Evolutionary conservation across 2,329 filamentous ascomycete species (phyloP).

Genomic region (Colletotrichum tofieldiae): DNA sequence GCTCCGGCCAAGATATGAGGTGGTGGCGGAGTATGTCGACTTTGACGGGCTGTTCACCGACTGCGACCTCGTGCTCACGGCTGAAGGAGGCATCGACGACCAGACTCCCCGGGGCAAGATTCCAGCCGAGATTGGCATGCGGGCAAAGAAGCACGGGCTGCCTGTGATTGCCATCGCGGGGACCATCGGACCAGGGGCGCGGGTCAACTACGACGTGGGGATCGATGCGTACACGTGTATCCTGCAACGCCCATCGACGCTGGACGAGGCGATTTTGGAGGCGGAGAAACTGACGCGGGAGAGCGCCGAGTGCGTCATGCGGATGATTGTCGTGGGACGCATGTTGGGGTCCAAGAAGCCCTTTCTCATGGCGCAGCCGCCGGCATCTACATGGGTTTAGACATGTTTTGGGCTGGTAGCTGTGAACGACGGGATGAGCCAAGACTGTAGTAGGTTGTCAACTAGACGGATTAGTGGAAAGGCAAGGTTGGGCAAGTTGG

Average conservation of each 20-base stretch:
- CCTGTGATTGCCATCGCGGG: slow-evolving; percentile 61
- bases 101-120: slow-evolving; percentile 69
- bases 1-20: slow-evolving; percentile 63
- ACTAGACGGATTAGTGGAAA: slow-evolving; percentile 9
- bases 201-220: slow-evolving; percentile 54
- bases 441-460: slow-evolving; percentile 23
- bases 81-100: slow-evolving; percentile 67
- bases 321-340: slow-evolving; percentile 51
- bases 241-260: slow-evolving; percentile 51
- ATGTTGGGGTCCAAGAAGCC: slow-evolving; percentile 46
- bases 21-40: slow-evolving; percentile 66
- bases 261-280: slow-evolving; percentile 51
- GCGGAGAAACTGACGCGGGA: slow-evolving; percentile 52
- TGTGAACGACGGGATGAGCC: slow-evolving; percentile 23
- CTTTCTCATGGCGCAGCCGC: slow-evolving; percentile 22
- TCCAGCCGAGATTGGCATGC: slow-evolving; percentile 65
- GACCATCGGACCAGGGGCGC: slow-evolving; percentile 53
- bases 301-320: slow-evolving; percentile 54
- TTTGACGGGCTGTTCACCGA: slow-evolving; percentile 61
- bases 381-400: slow-evolving; percentile 26
- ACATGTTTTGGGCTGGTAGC: slow-evolving; percentile 5
- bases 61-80: slow-evolving; percentile 67
- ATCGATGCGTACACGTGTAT: slow-evolving; percentile 55
- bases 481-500: neutral
- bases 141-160: slow-evolving; percentile 61